These are phyloP conservation scores for Quercus ilex DNA, from an alignment of 306 rosid genomes.

Conservation along the genomic window DNA sequence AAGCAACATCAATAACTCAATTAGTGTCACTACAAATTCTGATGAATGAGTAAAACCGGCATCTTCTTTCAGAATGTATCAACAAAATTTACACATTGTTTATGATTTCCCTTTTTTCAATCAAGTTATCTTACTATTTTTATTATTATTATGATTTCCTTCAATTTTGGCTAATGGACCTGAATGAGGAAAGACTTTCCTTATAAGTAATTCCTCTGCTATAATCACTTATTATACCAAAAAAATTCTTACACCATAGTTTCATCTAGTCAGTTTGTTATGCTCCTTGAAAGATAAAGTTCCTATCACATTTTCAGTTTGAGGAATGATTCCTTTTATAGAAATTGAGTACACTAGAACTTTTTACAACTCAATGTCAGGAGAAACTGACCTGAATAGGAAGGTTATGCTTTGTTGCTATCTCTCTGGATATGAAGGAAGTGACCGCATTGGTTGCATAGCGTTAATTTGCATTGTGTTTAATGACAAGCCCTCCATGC, in stretches of 20 bases:
- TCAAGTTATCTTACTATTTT: too few relatives aligned
- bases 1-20: too few relatives aligned
- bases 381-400: constrained; percentile 74
- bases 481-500: constrained; percentile 93
- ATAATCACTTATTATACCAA: background rate
- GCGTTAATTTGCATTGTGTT: constrained; percentile 82
- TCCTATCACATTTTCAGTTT: background rate
- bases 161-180: too few relatives aligned
- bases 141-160: too few relatives aligned
- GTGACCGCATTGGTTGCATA: constrained; percentile 90
- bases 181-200: too few relatives aligned
- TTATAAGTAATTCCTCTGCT: background rate
- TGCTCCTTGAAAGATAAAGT: background rate
- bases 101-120: too few relatives aligned
- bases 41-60: too few relatives aligned
- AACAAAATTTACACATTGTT: too few relatives aligned
- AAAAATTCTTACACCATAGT: background rate
- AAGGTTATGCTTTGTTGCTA: constrained; percentile 68
- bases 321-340: background rate
- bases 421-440: constrained; percentile 78
- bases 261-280: too few relatives aligned
- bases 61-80: too few relatives aligned
- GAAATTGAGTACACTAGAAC: background rate
- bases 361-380: too few relatives aligned
- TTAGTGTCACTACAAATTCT: too few relatives aligned